phyloP scores from a whole-genome alignment of 768 basidiomycete species.

The Trametes cingulata region DNA sequence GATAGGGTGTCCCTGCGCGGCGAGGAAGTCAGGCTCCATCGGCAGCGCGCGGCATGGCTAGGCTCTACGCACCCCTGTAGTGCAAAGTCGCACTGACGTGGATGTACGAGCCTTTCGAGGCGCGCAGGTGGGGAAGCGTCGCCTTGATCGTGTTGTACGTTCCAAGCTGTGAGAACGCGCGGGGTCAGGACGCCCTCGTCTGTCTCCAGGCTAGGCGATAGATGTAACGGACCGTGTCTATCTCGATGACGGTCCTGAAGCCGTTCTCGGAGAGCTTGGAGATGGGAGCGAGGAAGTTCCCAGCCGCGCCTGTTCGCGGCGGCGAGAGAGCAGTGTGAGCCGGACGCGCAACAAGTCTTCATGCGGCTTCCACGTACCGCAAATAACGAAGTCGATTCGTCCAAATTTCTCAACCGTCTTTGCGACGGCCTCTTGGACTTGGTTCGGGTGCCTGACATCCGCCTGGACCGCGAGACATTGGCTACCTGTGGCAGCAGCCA shows the following conservation, averaged over 20 bases:
- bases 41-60: neutral
- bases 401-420: slow-evolving; percentile 78
- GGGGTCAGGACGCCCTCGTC: neutral
- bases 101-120: slow-evolving; percentile 77
- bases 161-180: slow-evolving; percentile 58
- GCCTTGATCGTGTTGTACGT: slow-evolving; percentile 96
- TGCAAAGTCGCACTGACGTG: slow-evolving; percentile 91
- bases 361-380: slow-evolving; percentile 52
- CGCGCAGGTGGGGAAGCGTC: slow-evolving; percentile 72
- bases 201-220: neutral
- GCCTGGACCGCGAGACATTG: slow-evolving; percentile 72
- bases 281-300: slow-evolving; percentile 93
- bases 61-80: slow-evolving; percentile 58
- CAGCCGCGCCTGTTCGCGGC: slow-evolving; percentile 73
- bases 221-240: slow-evolving; percentile 69
- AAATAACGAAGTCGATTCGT: slow-evolving; percentile 91
- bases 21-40: slow-evolving; percentile 11
- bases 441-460: slow-evolving; percentile 79
- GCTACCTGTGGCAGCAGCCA: slow-evolving; percentile 68
- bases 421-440: slow-evolving; percentile 73
- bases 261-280: slow-evolving; percentile 83
- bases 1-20: slow-evolving; percentile 69
- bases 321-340: neutral
- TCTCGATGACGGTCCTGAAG: slow-evolving; percentile 90
- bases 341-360: neutral